Conservation (phyloP, 2,329 filamentous ascomycete species). For the Aspergillus sclerotialis region DNA sequence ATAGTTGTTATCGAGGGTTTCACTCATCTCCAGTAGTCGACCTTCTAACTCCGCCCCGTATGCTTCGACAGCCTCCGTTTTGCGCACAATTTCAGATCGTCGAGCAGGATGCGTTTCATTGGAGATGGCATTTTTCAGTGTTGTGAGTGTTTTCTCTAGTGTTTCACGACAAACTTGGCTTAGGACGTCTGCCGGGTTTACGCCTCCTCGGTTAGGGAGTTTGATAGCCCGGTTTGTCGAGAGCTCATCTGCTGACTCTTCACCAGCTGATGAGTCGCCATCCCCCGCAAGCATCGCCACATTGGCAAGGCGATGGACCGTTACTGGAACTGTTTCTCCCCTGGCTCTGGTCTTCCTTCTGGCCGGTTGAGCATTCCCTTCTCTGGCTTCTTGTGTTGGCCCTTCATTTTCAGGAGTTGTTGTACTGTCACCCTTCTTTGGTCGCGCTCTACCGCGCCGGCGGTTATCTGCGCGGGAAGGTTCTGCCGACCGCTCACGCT, state of each 20-base stretch:
- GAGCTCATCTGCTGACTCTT: conserved; percentile 24
- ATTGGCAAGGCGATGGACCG: conserved; percentile 35
- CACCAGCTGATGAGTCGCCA: conserved; percentile 17
- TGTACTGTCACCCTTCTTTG: conserved; percentile 6
- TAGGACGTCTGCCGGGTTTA: conserved; percentile 48
- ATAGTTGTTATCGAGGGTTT: conserved; percentile 45
- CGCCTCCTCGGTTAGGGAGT: conserved; percentile 35
- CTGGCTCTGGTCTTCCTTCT: conserved; percentile 21
- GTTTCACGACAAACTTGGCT: conserved; percentile 45
- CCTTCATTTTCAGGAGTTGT: conserved; percentile 4
- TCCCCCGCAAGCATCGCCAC: conserved; percentile 21
- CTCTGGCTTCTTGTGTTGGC: conserved; percentile 6
- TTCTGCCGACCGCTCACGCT: conserved; percentile 4
- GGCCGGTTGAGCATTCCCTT: conserved; percentile 9
- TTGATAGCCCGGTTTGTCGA: conserved; percentile 25
- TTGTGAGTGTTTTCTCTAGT: conserved; percentile 39
- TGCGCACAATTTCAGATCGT: conserved; percentile 35
- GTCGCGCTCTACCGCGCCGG: conserved; percentile 6
- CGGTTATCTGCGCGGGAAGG: conserved; percentile 5
- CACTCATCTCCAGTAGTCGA: conserved; percentile 45
- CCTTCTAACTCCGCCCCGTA: conserved; percentile 44
- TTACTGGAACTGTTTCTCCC: conserved; percentile 33
- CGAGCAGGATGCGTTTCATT: conserved; percentile 34
- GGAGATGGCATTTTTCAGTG: conserved; percentile 34
- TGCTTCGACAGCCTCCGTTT: conserved; percentile 41